phyloP scores from a whole-genome alignment of 1,139 yeast species.

The Taiozyma sp. region DNA sequence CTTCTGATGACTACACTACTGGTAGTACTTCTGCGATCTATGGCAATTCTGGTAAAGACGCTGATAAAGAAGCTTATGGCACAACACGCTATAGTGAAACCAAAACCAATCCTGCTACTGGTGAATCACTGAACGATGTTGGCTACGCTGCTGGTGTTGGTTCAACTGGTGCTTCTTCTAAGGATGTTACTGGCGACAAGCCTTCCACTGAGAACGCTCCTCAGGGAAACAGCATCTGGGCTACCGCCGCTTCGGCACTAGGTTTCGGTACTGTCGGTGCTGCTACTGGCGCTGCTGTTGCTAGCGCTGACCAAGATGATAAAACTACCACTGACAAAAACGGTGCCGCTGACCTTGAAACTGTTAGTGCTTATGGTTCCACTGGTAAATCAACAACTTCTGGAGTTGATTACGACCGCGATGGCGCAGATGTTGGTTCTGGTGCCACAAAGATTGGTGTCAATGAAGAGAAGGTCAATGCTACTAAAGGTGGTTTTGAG shows the following conservation, averaged over 20 bases:
- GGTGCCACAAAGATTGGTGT: constrained; percentile 18
- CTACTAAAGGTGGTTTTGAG: constrained; percentile 9
- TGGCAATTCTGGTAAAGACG: background rate
- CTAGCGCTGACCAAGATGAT: constrained; percentile 1
- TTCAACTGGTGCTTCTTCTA: constrained; percentile 13
- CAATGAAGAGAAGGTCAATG: constrained; percentile 6
- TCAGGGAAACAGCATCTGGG: constrained; percentile 8
- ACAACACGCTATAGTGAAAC: background rate
- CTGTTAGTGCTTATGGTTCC: background rate
- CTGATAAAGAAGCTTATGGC: constrained; percentile 1
- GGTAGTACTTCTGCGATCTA: background rate
- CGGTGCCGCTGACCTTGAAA: background rate
- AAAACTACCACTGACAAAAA: background rate
- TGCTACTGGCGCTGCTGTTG: background rate
- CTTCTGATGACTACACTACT: background rate
- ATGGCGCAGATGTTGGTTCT: constrained; percentile 11
- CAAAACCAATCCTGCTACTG: background rate
- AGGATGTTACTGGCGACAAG: background rate
- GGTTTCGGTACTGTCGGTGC: constrained; percentile 12
- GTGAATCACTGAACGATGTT: constrained; percentile 1
- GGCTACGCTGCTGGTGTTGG: constrained; percentile 12
- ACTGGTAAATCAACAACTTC: background rate
- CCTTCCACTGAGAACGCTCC: background rate
- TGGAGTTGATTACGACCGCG: constrained; percentile 1
- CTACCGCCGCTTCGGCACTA: constrained; percentile 21